phyloP scores from a whole-genome alignment of 208 protist genomes.

The Leishmania arabica region DNA sequence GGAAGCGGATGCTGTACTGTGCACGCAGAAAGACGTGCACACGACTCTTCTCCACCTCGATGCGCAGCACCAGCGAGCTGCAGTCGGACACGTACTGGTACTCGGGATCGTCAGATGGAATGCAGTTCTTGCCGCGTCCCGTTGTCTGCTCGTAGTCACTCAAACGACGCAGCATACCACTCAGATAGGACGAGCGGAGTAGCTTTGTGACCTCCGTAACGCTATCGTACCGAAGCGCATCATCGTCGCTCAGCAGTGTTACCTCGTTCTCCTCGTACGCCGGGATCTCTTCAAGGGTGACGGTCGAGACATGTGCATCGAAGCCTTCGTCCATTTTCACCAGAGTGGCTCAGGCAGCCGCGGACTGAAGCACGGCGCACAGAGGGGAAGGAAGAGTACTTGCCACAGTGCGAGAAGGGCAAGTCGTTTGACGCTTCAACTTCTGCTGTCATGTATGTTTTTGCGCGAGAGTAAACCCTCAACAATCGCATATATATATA shows the following conservation, averaged over 20 bases:
- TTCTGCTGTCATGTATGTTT: not conserved
- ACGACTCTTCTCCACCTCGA: conserved; percentile 90
- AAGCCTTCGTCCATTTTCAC: conserved; percentile 61
- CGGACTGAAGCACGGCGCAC: not conserved
- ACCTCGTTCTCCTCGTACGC: conserved; percentile 25
- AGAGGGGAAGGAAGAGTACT: not conserved
- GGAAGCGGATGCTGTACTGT: conserved; percentile 88
- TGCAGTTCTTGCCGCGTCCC: conserved; percentile 67
- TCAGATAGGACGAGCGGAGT: conserved; percentile 77
- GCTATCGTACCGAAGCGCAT: conserved; percentile 78
- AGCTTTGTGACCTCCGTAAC: conserved; percentile 84
- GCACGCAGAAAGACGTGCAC: conserved; percentile 87
- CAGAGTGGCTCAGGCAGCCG: not conserved
- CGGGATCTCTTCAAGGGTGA: conserved; percentile 15
- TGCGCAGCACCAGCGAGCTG: conserved; percentile 80
- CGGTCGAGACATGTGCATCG: conserved; percentile 45
- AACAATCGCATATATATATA: not conserved
- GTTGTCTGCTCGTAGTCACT: conserved; percentile 74
- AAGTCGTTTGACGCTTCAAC: not conserved
- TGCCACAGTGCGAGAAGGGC: not conserved
- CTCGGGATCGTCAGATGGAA: conserved; percentile 84
- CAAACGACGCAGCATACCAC: conserved; percentile 70
- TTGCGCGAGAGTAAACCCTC: not conserved
- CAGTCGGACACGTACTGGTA: conserved; percentile 92
- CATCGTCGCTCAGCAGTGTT: conserved; percentile 68